Evolutionary conservation across 495 filamentous ascomycete genomes (phyloP), one percentile per base, ranked within the genome.

Genomic region (Pseudomonodictys pantanalensis): DNA sequence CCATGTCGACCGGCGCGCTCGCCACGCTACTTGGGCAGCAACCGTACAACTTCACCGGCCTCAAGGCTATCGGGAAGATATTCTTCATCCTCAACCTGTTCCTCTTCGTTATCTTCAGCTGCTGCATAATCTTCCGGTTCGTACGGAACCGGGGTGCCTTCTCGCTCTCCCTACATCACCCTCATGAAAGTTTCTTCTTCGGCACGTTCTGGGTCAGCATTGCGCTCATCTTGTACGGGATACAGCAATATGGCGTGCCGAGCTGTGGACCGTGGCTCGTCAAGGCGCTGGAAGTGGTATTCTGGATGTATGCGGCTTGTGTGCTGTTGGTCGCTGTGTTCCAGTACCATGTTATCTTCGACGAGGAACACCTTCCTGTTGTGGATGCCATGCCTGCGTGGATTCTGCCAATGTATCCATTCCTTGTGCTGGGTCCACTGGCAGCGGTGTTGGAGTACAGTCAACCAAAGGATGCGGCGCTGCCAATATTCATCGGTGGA

Each of bases 361-460:
- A 75, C 18, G 74, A 67, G 20, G 69, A 76, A 68, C 39, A 68
- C 62, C 47, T 74, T 61, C 49, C 57, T 72, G 61, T 76, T 45
- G 35, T 59, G 71, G 25, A 74, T 20, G 70, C 70, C 1, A 78
- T 79, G 22, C 81, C 81, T 0, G 78, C 77, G 5, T 83, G 80
- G 80, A 76, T 81, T 35, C 65, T 84, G 18, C 81, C 81, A 0
- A 76, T 81, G 10, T 83, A 81, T 49, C 80, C 81, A 10, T 72
- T 78, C 42, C 78, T 84, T 72, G 67, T 83, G 10, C 70, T 77
- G 1, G 81, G 81, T 2, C 77, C 79, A 1, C 60, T 82, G 25
- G 81, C 79, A 0, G 75, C 74, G 1, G 52, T 62, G 0, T 60
- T 76, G 10, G 68, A 74, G n/a, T 61, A 68, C 3, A 71, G 63